Conservation (phyloP, 1,284 basidiomycete species). For the Pisolithus thermaeus region DNA sequence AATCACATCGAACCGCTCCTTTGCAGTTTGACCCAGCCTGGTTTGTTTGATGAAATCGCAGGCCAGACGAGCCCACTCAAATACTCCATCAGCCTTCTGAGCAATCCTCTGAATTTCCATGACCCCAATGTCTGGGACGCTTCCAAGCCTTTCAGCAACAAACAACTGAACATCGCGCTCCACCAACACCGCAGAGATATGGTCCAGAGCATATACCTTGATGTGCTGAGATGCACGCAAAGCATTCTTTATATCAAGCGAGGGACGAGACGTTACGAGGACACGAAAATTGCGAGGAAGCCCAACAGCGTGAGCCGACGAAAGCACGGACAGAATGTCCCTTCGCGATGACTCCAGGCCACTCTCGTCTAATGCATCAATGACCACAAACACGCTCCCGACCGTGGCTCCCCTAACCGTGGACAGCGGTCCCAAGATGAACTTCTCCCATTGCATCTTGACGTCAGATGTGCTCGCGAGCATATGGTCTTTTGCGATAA, state of each 20-base stretch:
- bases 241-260: not conserved
- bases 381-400: not conserved
- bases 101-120: not conserved
- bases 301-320: not conserved
- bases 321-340: not conserved
- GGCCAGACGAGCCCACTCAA: constrained; percentile 5
- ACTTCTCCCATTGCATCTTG: not conserved
- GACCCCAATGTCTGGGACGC: not conserved
- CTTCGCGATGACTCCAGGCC: not conserved
- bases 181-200: not conserved
- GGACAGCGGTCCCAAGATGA: not conserved
- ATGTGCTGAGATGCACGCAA: not conserved
- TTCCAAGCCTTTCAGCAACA: not conserved
- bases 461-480: not conserved
- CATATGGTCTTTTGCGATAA: constrained; percentile 1
- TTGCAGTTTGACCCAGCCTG: not conserved
- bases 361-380: constrained; percentile 2
- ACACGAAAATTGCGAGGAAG: not conserved
- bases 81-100: constrained; percentile 2
- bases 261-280: not conserved
- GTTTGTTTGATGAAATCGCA: not conserved
- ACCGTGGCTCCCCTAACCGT: not conserved
- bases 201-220: not conserved
- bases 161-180: not conserved
- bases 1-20: not conserved